Evolutionary conservation across 2,329 filamentous ascomycete species (phyloP).

Genomic region (Penicillium brevicompactum): DNA sequence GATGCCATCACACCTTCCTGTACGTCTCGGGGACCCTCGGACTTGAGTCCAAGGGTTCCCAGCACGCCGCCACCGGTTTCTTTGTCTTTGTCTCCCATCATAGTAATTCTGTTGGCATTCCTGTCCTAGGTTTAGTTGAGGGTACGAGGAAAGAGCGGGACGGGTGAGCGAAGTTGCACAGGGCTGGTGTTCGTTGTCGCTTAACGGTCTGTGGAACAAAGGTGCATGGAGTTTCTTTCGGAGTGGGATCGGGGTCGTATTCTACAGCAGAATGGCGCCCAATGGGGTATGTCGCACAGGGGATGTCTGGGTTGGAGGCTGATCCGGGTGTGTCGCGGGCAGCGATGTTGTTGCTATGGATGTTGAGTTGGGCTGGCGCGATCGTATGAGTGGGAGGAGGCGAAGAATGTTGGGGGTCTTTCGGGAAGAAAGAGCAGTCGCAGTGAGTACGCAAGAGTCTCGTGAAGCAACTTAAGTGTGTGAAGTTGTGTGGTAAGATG

Average conservation of each 20-base stretch:
- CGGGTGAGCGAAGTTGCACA: not conserved
- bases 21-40: conserved; percentile 18
- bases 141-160: not conserved
- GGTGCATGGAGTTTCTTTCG: not conserved
- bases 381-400: not conserved
- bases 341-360: conserved; percentile 1
- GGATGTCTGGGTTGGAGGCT: not conserved
- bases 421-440: not conserved
- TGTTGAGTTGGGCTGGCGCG: not conserved
- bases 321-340: not conserved
- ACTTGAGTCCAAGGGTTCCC: conserved; percentile 15
- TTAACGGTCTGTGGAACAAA: not conserved
- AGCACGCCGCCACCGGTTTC: conserved; percentile 9
- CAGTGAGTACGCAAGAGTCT: not conserved
- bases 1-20: conserved; percentile 30
- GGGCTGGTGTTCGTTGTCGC: not conserved
- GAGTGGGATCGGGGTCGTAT: not conserved
- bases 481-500: not conserved
- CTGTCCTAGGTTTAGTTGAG: not conserved
- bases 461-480: not conserved
- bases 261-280: not conserved
- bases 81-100: conserved; percentile 14
- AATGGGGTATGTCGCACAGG: not conserved
- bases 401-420: not conserved
- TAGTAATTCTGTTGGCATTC: conserved; percentile 16